Conservation (phyloP, 371 early-diverging fungal genomes). For the Syncephalastrum contaminatum region DNA sequence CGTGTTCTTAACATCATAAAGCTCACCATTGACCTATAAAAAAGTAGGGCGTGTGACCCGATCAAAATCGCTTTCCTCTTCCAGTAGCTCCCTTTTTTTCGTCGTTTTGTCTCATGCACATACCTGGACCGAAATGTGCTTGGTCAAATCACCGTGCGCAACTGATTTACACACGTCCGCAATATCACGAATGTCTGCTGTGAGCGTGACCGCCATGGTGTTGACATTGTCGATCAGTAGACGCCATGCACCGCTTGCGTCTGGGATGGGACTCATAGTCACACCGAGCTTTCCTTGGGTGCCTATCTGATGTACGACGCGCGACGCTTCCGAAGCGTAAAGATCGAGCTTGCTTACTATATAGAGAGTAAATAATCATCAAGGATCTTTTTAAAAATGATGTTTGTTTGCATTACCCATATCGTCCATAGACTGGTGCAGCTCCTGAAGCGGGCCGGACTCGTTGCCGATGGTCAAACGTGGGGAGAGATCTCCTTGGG, state of each 20-base stretch:
- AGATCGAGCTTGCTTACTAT: slow-evolving; percentile 1
- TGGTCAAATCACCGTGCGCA: slow-evolving; percentile 65
- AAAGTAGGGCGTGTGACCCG: not conserved
- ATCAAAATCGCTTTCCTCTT: not conserved
- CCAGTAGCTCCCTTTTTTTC: too few relatives aligned
- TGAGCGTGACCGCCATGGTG: not conserved
- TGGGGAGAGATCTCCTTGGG: not conserved
- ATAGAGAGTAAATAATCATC: not conserved
- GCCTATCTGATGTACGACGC: not conserved
- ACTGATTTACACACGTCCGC: slow-evolving; percentile 67
- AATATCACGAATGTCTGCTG: slow-evolving; percentile 56
- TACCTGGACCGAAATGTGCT: slow-evolving; percentile 49
- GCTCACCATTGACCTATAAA: slow-evolving; percentile 25
- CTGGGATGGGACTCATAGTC: not conserved
- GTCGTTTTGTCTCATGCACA: not conserved
- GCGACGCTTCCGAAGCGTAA: slow-evolving; percentile 1
- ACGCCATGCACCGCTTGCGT: slow-evolving; percentile 2
- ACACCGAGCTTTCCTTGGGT: not conserved
- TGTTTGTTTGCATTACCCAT: not conserved
- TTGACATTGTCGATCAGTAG: not conserved
- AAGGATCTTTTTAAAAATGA: not conserved
- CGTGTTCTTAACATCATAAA: slow-evolving; percentile 26
- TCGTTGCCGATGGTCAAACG: not conserved
- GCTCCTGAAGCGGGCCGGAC: not conserved
- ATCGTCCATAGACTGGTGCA: not conserved